A percentile compares a stretch with the other conserved stretches of the same genome.
These are phyloP conservation scores for Sinapis alba DNA, from an alignment of 441 rosid genomes.

Conservation along the genomic window DNA sequence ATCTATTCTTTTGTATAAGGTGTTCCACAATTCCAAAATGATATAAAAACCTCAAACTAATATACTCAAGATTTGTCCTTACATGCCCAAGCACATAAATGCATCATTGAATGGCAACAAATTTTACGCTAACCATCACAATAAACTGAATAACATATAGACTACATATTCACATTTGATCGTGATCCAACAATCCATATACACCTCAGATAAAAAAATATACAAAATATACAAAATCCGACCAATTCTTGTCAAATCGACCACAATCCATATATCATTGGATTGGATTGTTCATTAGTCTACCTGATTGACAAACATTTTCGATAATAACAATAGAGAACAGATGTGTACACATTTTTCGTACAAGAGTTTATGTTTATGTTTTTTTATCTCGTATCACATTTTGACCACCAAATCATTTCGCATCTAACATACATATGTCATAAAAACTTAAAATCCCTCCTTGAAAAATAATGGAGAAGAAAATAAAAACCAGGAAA, in stretches of 20 bases:
- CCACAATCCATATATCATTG: background rate
- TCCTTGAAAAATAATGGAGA: slow-evolving; percentile 22
- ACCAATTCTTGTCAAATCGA: background rate
- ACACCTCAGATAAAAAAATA: background rate
- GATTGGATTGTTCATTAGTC: slow-evolving; percentile 17
- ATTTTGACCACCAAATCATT: slow-evolving; percentile 34
- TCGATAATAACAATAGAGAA: background rate
- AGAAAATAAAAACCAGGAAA: slow-evolving; percentile 13
- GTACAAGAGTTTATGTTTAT: slow-evolving; percentile 18
- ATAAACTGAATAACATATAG: slow-evolving; percentile 1
- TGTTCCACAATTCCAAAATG: background rate
- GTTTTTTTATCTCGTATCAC: slow-evolving; percentile 18
- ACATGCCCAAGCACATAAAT: slow-evolving; percentile 3
- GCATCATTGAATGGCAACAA: background rate
- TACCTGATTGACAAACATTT: background rate
- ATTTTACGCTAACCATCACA: background rate
- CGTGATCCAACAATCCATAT: background rate
- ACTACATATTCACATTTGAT: slow-evolving; percentile 1
- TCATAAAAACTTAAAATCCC: slow-evolving; percentile 22
- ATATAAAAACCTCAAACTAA: background rate
- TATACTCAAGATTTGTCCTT: slow-evolving; percentile 10
- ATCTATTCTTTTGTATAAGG: background rate
- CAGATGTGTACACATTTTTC: slow-evolving; percentile 12
- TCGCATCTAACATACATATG: slow-evolving; percentile 17
- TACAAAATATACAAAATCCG: slow-evolving; percentile 9